Conservation (phyloP, 805 yeast genomes). For the Kazachstania martiniae region DNA sequence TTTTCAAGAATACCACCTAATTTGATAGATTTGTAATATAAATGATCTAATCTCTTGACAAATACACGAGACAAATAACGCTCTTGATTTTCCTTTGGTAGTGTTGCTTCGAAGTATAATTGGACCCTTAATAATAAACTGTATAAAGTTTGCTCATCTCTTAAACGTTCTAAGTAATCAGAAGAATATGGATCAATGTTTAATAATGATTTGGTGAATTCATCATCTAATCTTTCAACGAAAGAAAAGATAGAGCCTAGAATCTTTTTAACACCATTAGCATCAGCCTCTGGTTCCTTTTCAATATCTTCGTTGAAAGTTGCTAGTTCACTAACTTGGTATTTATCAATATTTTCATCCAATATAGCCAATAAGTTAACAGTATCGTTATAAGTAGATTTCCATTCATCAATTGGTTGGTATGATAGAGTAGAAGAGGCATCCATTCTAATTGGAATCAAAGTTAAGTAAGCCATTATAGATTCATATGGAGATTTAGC, state of each 20-base stretch:
- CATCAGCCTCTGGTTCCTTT: slow-evolving; percentile 55
- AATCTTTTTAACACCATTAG: slow-evolving; percentile 58
- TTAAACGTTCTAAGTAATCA: slow-evolving; percentile 82
- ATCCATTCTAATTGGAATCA: slow-evolving; percentile 85
- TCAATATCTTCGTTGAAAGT: slow-evolving; percentile 57
- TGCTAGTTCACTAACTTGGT: slow-evolving; percentile 71
- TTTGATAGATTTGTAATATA: slow-evolving; percentile 81
- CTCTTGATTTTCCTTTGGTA: slow-evolving; percentile 36
- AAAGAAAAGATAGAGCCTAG: slow-evolving; percentile 79
- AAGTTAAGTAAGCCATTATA: slow-evolving; percentile 65
- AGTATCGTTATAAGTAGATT: slow-evolving; percentile 52
- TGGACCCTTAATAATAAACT: slow-evolving; percentile 74
- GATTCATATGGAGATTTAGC: slow-evolving; percentile 57
- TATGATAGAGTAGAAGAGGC: slow-evolving; percentile 52
- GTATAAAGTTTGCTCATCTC: slow-evolving; percentile 75
- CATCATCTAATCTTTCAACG: slow-evolving; percentile 91
- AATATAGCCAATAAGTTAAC: slow-evolving; percentile 52
- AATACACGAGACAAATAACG: slow-evolving; percentile 65
- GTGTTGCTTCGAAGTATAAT: slow-evolving; percentile 63
- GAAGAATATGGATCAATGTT: slow-evolving; percentile 89
- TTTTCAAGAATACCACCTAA: slow-evolving; percentile 61
- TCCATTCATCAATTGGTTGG: slow-evolving; percentile 80
- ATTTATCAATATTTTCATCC: slow-evolving; percentile 46
- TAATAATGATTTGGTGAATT: slow-evolving; percentile 78
- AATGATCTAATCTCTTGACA: slow-evolving; percentile 78